Conservation (phyloP, 1,139 yeast genomes). For the Blastobotrys raffinosifermentans region DNA sequence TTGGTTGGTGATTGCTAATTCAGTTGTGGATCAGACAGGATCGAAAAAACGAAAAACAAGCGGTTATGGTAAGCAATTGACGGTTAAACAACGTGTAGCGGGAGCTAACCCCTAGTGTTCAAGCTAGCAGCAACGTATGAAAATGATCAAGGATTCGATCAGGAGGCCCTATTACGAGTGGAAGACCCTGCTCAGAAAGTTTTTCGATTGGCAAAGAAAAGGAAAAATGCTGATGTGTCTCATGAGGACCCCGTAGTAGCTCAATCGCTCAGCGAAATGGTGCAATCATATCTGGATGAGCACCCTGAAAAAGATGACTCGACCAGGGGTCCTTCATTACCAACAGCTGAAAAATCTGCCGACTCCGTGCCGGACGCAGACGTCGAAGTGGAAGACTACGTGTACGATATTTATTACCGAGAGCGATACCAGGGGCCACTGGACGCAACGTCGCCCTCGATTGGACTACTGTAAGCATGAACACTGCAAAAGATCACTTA, state of each 20-base stretch:
- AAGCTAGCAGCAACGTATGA: conserved; percentile 59
- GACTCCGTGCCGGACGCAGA: conserved; percentile 18
- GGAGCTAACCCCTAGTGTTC: conserved; percentile 40
- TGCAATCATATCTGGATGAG: conserved; percentile 46
- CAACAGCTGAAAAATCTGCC: conserved; percentile 1
- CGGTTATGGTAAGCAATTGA: conserved; percentile 22
- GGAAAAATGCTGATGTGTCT: conserved; percentile 25
- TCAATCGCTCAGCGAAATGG: conserved; percentile 63
- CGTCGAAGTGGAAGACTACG: conserved; percentile 59
- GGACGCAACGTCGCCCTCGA: conserved; percentile 10
- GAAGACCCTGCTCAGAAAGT: conserved; percentile 3
- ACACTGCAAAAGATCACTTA: neutral
- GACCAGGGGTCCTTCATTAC: conserved; percentile 3
- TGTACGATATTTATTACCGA: conserved; percentile 80
- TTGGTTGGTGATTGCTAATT: conserved; percentile 4
- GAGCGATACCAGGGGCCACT: conserved; percentile 33
- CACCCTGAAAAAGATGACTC: conserved; percentile 6
- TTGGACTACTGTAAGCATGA: conserved; percentile 37
- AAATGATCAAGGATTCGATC: conserved; percentile 30
- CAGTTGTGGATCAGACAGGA: conserved; percentile 38
- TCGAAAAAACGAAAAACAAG: conserved; percentile 42
- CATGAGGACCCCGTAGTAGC: conserved; percentile 44
- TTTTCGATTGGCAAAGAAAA: conserved; percentile 22
- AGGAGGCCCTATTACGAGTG: neutral
- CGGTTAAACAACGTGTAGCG: conserved; percentile 23